These are phyloP conservation scores for Cyclostephanos tholiformis DNA, from an alignment of 108 stramenopile genomes.

Conservation along the genomic window DNA sequence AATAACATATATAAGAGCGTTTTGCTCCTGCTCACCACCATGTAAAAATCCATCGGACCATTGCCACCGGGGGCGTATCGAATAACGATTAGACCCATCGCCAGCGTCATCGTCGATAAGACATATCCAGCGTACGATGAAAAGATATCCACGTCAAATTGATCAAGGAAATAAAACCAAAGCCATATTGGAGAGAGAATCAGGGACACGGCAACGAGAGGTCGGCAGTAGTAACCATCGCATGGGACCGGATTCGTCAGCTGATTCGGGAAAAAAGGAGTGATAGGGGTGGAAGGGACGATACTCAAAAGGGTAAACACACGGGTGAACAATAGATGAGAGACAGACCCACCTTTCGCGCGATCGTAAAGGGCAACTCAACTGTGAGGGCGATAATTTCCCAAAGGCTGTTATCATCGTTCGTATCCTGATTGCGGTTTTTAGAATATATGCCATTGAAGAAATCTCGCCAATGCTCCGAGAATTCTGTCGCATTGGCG, in stretches of 20 bases:
- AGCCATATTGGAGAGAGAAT: slow-evolving; percentile 80
- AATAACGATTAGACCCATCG: slow-evolving; percentile 50
- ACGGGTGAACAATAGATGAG: background rate
- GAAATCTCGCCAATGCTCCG: slow-evolving; percentile 48
- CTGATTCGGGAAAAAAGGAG: slow-evolving; percentile 2
- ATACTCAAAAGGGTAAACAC: background rate
- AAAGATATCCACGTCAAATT: slow-evolving; percentile 63
- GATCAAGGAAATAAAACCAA: slow-evolving; percentile 62
- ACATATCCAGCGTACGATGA: slow-evolving; percentile 40
- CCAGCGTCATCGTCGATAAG: slow-evolving; percentile 27
- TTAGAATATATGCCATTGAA: slow-evolving; percentile 73
- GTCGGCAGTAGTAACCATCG: slow-evolving; percentile 86
- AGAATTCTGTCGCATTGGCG: slow-evolving; percentile 60
- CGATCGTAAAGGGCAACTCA: slow-evolving; percentile 80
- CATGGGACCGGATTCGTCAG: slow-evolving; percentile 81
- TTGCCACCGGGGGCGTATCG: slow-evolving; percentile 80
- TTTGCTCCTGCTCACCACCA: slow-evolving; percentile 36
- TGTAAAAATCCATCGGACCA: slow-evolving; percentile 68
- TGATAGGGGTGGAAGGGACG: background rate
- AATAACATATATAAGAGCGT: background rate
- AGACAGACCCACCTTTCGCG: slow-evolving; percentile 60
- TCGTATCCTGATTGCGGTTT: too few relatives aligned
- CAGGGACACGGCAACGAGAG: slow-evolving; percentile 72
- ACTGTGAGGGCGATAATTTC: slow-evolving; percentile 61
- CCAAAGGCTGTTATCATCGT: slow-evolving; percentile 51